Evolutionary conservation across 805 yeast genomes (phyloP), one percentile per base, ranked within the genome.

Genomic region (Pichia deserticola): DNA sequence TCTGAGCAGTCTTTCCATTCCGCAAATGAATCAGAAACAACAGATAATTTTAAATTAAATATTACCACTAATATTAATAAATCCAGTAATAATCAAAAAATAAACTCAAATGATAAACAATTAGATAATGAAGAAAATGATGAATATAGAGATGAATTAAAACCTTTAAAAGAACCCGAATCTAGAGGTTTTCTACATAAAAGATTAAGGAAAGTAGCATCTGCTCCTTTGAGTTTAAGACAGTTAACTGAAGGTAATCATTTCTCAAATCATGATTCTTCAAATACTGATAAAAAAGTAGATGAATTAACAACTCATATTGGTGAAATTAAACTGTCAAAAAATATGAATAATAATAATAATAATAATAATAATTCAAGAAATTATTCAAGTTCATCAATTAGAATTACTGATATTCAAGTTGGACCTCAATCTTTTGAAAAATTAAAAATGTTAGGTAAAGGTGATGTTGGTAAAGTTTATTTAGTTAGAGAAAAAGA

Each of bases 401-500:
- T 85, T 49, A 86, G 82, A 60, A 76, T 82, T 36, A 74, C 80
- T 49, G 84, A 82, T 54, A 89, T 84, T 9, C 89, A 86, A 60
- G 99, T 95, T 25, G 78, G 84, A 6, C 95, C 95, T 3, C 78
- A 79, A 42, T 85, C 93, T 30, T 93, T 93, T 64, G 97, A 90
- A 57, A 92, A 89, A 63, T 79, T 93, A 48, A 81, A 87, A 57
- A 70, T 93, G n/a, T 70, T 93, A 45, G 99, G 99, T 5, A 88
- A 88, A 62, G 99, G 99, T 51, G 99, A 93, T 61, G 98, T 93
- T 36, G 99, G 99, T 4, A 90, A 89, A 64, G 99, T 93, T 28
- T 93, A 87, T 60, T 70, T 93, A 30, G 99, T 93, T 5, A 77
- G 85, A 53, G 97, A 95, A 59, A 88, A 86, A 62, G 69, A 74